phyloP scores from a whole-genome alignment of 495 filamentous ascomycete species.

The Pseudomonodictys pantanalensis region DNA sequence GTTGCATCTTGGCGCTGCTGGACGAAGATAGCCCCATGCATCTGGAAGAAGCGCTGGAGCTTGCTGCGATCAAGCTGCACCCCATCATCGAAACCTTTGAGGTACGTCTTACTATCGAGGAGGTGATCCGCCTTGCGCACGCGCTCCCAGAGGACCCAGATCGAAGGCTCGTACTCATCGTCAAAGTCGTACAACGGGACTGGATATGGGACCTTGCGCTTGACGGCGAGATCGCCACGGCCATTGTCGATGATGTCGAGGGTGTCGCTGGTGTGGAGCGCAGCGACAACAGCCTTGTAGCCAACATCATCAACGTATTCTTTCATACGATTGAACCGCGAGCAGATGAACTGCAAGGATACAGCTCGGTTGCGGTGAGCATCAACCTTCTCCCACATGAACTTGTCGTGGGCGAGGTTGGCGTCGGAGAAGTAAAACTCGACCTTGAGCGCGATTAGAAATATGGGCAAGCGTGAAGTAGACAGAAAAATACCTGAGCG shows the following conservation, averaged over 20 bases:
- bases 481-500: conserved; percentile 58
- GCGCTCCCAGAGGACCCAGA: conserved; percentile 58
- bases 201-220: conserved; percentile 68
- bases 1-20: conserved; percentile 75
- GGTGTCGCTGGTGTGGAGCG: conserved; percentile 67
- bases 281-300: conserved; percentile 73
- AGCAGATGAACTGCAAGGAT: conserved; percentile 67
- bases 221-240: conserved; percentile 54
- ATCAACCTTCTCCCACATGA: conserved; percentile 71
- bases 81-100: conserved; percentile 88
- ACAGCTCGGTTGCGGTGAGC: conserved; percentile 78
- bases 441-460: conserved; percentile 57
- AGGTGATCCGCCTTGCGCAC: conserved; percentile 13
- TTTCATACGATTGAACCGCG: conserved; percentile 83
- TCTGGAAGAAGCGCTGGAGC: conserved; percentile 85
- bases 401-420: conserved; percentile 85
- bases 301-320: no score
- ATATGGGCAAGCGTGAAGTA: neutral
- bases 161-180: conserved; percentile 42
- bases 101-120: conserved; percentile 57
- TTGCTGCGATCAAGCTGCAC: conserved; percentile 77
- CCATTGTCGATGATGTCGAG: conserved; percentile 64
- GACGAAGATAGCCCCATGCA: conserved; percentile 74
- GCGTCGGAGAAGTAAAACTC: conserved; percentile 97
- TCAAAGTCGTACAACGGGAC: conserved; percentile 45